phyloP scores from a whole-genome alignment of 1,139 yeast species.

The Geotrichum klebahnii region DNA sequence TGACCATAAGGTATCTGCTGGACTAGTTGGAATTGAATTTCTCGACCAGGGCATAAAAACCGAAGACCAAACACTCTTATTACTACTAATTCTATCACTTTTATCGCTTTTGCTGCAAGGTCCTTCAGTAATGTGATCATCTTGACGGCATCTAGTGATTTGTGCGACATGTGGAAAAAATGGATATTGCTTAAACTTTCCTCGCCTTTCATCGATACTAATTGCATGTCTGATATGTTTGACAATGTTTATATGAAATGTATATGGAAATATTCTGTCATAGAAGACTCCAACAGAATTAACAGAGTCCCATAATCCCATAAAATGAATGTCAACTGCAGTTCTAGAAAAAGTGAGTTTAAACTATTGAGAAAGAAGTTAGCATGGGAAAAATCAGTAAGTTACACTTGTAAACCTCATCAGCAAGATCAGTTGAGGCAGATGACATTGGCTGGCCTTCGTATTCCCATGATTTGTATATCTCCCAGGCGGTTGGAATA shows the following conservation, averaged over 20 bases:
- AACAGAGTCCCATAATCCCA: slow-evolving; percentile 66
- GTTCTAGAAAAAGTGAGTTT: slow-evolving; percentile 22
- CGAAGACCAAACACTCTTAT: neutral
- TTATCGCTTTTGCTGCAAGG: neutral
- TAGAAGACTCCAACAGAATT: slow-evolving; percentile 58
- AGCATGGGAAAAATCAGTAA: neutral
- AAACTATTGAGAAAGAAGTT: slow-evolving; percentile 17
- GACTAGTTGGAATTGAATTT: neutral
- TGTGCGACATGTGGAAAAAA: slow-evolving; percentile 25
- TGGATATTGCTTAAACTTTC: slow-evolving; percentile 55
- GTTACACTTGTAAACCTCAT: slow-evolving; percentile 38
- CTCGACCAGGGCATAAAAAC: slow-evolving; percentile 13
- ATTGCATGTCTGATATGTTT: slow-evolving; percentile 62
- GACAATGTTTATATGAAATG: slow-evolving; percentile 49
- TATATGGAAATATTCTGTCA: slow-evolving; percentile 55
- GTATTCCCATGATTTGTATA: slow-evolving; percentile 58
- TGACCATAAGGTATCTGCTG: slow-evolving; percentile 3
- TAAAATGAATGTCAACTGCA: slow-evolving; percentile 47
- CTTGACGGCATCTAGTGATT: neutral
- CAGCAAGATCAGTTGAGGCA: slow-evolving; percentile 44
- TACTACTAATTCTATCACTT: neutral
- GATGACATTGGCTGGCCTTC: slow-evolving; percentile 47
- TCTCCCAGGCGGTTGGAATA: slow-evolving; percentile 57
- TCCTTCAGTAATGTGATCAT: neutral
- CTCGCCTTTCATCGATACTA: slow-evolving; percentile 60